These are phyloP conservation scores for Tricholoma bakamatsutake DNA, from an alignment of 768 basidiomycete species.

Conservation along the genomic window DNA sequence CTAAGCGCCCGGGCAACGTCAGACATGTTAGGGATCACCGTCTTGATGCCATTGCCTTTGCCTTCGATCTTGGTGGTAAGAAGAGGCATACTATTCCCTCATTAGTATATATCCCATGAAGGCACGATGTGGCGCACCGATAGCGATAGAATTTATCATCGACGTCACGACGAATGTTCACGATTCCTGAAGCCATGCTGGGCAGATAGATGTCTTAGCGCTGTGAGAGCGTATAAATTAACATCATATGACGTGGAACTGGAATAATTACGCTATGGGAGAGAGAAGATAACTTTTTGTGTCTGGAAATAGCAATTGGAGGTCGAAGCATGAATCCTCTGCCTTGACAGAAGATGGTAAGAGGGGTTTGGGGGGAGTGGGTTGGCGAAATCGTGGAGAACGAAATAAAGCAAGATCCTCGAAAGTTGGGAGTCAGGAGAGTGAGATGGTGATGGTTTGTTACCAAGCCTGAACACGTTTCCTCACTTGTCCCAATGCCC, in stretches of 20 bases:
- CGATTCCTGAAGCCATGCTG: conserved; percentile 85
- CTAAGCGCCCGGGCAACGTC: conserved; percentile 94
- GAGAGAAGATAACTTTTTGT: conserved; percentile 50
- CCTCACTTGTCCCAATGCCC: conserved; percentile 6
- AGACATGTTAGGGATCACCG: conserved; percentile 97
- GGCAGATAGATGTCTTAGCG: conserved; percentile 51
- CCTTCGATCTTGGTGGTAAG: conserved; percentile 96
- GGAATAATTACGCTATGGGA: conserved; percentile 31
- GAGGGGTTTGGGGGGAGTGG: conserved; percentile 33
- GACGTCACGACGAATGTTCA: conserved; percentile 94
- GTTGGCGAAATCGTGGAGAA: conserved; percentile 63
- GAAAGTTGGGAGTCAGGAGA: conserved; percentile 2
- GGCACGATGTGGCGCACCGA: conserved; percentile 43
- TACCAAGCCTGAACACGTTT: conserved; percentile 16
- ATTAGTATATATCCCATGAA: too few relatives aligned
- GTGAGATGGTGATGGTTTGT: conserved; percentile 20
- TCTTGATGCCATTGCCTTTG: conserved; percentile 99
- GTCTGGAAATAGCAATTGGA: conserved; percentile 67
- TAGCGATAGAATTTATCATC: conserved; percentile 97
- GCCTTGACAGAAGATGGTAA: conserved; percentile 58
- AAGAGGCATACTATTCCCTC: conserved; percentile 74
- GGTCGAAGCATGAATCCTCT: conserved; percentile 94
- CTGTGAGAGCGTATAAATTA: conserved; percentile 25
- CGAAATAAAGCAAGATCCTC: conserved; percentile 9
- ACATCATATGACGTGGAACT: not conserved